These are phyloP conservation scores for Magnusiomyces sp. DNA, from an alignment of 1,139 yeast genomes.

Conservation along the genomic window DNA sequence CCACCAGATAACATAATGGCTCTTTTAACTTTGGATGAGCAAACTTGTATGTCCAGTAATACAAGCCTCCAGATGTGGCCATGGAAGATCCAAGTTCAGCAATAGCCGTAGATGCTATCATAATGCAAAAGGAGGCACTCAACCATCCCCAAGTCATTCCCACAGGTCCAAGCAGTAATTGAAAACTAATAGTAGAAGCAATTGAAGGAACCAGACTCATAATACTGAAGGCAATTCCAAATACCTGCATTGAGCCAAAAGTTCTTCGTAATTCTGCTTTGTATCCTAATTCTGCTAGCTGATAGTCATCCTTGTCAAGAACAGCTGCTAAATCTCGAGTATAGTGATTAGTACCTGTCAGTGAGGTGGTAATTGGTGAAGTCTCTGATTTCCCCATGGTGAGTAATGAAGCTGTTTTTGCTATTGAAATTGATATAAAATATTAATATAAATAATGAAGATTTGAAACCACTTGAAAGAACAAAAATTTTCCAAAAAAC, in stretches of 20 bases:
- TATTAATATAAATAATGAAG: too few species aligned
- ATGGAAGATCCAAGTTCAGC: conserved; percentile 56
- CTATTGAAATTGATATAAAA: too few species aligned
- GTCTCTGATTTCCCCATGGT: too few species aligned
- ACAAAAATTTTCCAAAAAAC: too few species aligned
- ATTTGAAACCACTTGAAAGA: too few species aligned
- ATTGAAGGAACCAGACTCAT: conserved; percentile 66
- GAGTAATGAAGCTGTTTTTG: too few species aligned
- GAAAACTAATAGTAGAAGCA: conserved; percentile 33
- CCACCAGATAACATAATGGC: conserved; percentile 49
- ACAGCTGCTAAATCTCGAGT: too few species aligned
- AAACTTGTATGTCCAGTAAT: conserved; percentile 46
- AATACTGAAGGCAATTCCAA: conserved; percentile 54
- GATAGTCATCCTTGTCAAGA: conserved; percentile 24
- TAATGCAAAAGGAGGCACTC: conserved; percentile 41
- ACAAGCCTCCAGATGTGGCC: conserved; percentile 64
- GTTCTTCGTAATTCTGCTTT: conserved; percentile 67
- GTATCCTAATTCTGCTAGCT: conserved; percentile 47
- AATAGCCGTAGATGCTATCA: conserved; percentile 45
- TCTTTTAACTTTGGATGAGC: conserved; percentile 41
- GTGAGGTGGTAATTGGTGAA: too few species aligned
- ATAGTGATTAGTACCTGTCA: too few species aligned
- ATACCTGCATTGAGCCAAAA: conserved; percentile 51
- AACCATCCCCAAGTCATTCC: conserved; percentile 66
- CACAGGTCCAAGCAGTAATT: conserved; percentile 46